Percentiles rank a stretch among this genome's conserved stretches.
Evolutionary conservation across 176 grass and related monocot genomes (phyloP).

Genomic region (Echinochloa phyllopogon): DNA sequence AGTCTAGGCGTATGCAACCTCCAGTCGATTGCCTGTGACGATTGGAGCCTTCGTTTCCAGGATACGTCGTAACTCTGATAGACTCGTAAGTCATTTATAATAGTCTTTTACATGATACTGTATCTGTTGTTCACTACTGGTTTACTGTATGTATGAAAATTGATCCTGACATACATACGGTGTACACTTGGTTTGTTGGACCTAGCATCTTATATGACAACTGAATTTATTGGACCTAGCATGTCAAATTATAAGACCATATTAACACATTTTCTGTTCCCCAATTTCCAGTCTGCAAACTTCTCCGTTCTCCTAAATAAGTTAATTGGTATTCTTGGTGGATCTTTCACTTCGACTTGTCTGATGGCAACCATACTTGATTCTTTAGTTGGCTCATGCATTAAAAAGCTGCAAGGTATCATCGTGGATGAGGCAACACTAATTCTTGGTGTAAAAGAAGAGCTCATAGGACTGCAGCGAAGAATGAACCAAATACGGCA

Average conservation of each 20-base stretch:
- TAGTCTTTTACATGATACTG: no score
- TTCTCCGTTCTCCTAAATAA: neutral
- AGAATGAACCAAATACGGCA: conserved; percentile 18
- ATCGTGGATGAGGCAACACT: conserved; percentile 16
- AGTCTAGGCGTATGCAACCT: no score
- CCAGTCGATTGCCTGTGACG: no score
- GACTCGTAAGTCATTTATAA: no score
- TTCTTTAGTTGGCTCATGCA: conserved; percentile 18
- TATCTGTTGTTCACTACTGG: no score
- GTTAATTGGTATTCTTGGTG: neutral
- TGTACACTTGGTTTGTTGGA: no score
- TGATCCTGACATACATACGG: no score
- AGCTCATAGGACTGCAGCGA: conserved; percentile 28
- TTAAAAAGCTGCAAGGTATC: neutral
- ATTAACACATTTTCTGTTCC: neutral
- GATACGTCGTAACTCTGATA: no score
- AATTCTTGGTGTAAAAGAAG: conserved; percentile 36
- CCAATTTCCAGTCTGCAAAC: neutral
- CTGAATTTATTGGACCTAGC: no score
- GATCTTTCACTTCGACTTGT: neutral
- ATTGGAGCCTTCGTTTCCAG: no score
- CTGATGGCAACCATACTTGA: conserved; percentile 40
- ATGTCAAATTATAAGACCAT: neutral
- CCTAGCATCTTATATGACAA: no score
- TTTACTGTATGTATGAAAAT: no score